phyloP scores from a whole-genome alignment of 495 filamentous ascomycete genomes.

The Lasiosphaeris hirsuta region DNA sequence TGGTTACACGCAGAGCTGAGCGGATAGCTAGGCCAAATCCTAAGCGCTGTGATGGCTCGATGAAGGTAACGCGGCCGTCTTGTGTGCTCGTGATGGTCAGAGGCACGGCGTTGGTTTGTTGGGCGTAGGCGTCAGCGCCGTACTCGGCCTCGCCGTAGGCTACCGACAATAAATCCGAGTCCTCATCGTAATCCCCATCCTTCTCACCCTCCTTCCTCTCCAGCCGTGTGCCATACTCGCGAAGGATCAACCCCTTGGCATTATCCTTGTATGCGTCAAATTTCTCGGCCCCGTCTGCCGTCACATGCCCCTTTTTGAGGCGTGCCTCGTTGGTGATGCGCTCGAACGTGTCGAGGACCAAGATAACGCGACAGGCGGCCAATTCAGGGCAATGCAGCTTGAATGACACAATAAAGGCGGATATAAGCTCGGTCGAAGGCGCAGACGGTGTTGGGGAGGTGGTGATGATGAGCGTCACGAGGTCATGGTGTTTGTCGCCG shows the following conservation, averaged over 20 bases:
- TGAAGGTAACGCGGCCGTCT: constrained; percentile 36
- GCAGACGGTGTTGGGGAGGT: constrained; percentile 49
- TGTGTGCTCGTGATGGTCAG: constrained; percentile 32
- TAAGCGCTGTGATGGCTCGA: constrained; percentile 41
- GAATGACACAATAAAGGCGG: constrained; percentile 38
- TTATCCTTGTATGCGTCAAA: constrained; percentile 40
- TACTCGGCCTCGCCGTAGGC: constrained; percentile 37
- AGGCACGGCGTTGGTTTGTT: constrained; percentile 33
- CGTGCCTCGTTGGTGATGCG: constrained; percentile 34
- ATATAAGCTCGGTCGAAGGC: constrained; percentile 43
- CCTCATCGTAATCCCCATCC: neutral
- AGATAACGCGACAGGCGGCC: constrained; percentile 35
- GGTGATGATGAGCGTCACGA: constrained; percentile 46
- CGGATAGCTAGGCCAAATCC: constrained; percentile 47
- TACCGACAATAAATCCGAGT: constrained; percentile 13
- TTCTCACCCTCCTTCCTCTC: neutral
- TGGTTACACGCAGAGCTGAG: constrained; percentile 37
- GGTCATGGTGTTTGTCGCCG: constrained; percentile 6
- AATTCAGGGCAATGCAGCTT: constrained; percentile 32
- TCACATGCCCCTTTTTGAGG: constrained; percentile 46
- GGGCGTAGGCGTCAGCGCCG: constrained; percentile 31
- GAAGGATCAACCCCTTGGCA: constrained; percentile 36
- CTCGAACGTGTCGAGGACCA: constrained; percentile 47
- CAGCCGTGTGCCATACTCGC: constrained; percentile 21
- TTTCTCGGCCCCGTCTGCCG: constrained; percentile 33